Evolutionary conservation across 1,284 basidiomycete species (phyloP), one percentile per base, ranked within the genome.

Genomic region (Marasmius fiardii): DNA sequence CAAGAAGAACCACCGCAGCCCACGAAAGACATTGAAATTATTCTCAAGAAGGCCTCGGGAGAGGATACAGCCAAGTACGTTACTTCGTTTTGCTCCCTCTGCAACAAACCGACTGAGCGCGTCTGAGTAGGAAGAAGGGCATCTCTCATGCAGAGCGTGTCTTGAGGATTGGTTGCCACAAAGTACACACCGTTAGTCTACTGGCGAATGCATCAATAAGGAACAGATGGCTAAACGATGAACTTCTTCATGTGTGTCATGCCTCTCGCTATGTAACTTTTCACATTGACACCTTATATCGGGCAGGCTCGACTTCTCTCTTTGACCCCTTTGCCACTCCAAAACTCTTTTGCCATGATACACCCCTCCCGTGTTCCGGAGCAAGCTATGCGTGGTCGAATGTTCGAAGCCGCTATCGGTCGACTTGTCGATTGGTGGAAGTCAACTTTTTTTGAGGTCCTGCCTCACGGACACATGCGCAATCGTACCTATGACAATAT

Each of bases 151-250:
- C 80, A 8, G 90, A 94, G 65, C 82, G 93, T 11, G 74, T 88
- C 20, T 68, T 86, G 11, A 80, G 93, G 21, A 82, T 95, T 43
- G 82, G 88, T 57, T 85, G 84, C 54, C 94, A 97, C 74, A 95
- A 95, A 71, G 74, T 93, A 12, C 95, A 98, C 65, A 91, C 91
- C 2, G 73, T 97, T 4, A 74, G 83, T 14, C 78, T 98, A 7
- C 79, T 98, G 1, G 83, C 84, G 3, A 92, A 90, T 65, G 88
- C 90, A 3, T 74, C 79, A 33, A 74, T 86, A 14, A 82, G 96
- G 45, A 98, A 99, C 68, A 77, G 75, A 53, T 95, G 92, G 90
- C 69, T 94, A 18, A 95, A 93, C 59, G 91, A 98, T 65, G 72
- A 74, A 1, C 73, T 93, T 2, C 77, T 99, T 11, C 92, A 96